phyloP scores from a whole-genome alignment of 441 rosid species.

The Lepidium campestre region DNA sequence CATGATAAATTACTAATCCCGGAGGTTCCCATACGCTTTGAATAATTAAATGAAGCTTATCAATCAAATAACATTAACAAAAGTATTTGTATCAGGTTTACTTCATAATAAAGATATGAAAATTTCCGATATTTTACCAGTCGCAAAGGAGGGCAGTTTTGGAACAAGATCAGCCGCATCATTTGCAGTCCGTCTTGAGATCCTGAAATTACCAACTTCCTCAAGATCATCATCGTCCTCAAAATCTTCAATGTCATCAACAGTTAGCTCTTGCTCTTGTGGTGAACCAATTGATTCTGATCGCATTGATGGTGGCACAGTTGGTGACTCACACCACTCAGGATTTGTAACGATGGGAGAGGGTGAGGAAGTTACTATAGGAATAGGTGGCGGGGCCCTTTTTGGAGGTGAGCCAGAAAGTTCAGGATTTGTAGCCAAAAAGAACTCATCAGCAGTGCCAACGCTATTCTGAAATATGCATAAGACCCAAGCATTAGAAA shows the following conservation, averaged over 20 bases:
- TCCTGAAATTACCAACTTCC: conserved; percentile 56
- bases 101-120: neutral
- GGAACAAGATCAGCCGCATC: conserved; percentile 72
- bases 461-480: conserved; percentile 51
- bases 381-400: conserved; percentile 76
- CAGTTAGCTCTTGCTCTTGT: conserved; percentile 73
- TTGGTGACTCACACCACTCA: conserved; percentile 57
- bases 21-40: neutral
- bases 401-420: conserved; percentile 91
- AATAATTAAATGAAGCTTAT: neutral
- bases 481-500: conserved; percentile 11
- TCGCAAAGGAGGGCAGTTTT: conserved; percentile 72
- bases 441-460: conserved; percentile 76
- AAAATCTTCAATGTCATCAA: conserved; percentile 97
- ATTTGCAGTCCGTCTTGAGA: conserved; percentile 63
- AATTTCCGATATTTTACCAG: conserved; percentile 49
- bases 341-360: conserved; percentile 31
- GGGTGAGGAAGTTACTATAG: conserved; percentile 37
- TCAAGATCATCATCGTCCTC: conserved; percentile 72
- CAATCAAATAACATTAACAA: neutral
- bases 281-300: conserved; percentile 74
- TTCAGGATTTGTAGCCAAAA: conserved; percentile 78
- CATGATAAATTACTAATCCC: neutral
- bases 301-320: conserved; percentile 43
- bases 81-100: neutral